phyloP scores from a whole-genome alignment of 331 rosid species.

The Quercus tomentella region DNA sequence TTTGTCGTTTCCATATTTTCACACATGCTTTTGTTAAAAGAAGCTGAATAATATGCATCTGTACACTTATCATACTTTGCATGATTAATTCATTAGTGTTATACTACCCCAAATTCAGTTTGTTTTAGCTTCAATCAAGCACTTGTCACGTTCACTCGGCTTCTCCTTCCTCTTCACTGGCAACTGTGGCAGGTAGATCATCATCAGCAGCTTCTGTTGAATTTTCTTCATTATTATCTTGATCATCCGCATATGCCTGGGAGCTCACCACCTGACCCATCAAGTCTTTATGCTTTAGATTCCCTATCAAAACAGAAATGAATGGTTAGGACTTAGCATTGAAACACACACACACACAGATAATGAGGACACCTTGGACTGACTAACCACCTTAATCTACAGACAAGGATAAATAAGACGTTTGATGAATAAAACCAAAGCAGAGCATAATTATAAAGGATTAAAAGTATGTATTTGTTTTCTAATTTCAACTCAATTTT shows the following conservation, averaged over 20 bases:
- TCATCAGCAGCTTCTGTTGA: conserved; percentile 9
- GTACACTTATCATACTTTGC: too few relatives aligned
- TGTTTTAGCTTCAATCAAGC: too few relatives aligned
- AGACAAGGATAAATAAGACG: not conserved
- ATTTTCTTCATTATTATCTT: conserved; percentile 12
- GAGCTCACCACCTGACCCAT: conserved; percentile 39
- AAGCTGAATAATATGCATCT: too few relatives aligned
- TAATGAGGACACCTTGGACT: not conserved
- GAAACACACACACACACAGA: not conserved
- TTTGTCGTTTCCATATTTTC: too few relatives aligned
- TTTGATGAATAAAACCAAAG: not conserved
- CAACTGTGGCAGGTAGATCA: conserved; percentile 11
- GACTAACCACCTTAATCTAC: too few relatives aligned
- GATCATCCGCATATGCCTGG: conserved; percentile 26
- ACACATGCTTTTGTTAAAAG: too few relatives aligned
- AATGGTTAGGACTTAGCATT: not conserved
- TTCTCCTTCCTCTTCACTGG: conserved; percentile 20
- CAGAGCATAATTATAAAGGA: not conserved
- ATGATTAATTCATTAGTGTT: too few relatives aligned
- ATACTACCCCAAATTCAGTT: too few relatives aligned
- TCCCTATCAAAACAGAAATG: conserved; percentile 23
- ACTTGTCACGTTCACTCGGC: not conserved
- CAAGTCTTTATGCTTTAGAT: conserved; percentile 39
- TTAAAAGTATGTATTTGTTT: not conserved
- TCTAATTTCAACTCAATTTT: not conserved